These are phyloP conservation scores for Fusarium sambucinum DNA, from an alignment of 2,329 filamentous ascomycete genomes.

Conservation along the genomic window DNA sequence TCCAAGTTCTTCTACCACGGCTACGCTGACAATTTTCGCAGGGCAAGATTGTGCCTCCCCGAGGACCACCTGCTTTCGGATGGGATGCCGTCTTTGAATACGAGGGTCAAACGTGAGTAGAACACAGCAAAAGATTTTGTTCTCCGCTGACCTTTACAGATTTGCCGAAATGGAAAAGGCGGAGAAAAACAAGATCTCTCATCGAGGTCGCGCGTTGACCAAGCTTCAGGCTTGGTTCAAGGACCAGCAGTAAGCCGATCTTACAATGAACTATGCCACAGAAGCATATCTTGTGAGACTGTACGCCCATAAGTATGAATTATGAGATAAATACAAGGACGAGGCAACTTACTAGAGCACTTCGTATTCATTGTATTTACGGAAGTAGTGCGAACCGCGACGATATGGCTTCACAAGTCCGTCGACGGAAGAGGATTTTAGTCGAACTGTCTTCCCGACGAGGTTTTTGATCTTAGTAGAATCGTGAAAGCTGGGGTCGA, in stretches of 20 bases:
- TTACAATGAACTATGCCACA: neutral
- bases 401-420: slow-evolving; percentile 78
- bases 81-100: slow-evolving; percentile 99
- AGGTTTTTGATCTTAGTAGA: slow-evolving; percentile 72
- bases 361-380: slow-evolving; percentile 82
- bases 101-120: slow-evolving; percentile 79
- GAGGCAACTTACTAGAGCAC: slow-evolving; percentile 71
- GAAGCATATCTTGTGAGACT: slow-evolving; percentile 40
- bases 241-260: slow-evolving; percentile 48
- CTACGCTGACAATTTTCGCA: slow-evolving; percentile 40
- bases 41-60: slow-evolving; percentile 84
- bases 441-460: slow-evolving; percentile 61
- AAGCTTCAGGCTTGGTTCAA: slow-evolving; percentile 88
- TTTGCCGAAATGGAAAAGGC: slow-evolving; percentile 94
- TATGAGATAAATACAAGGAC: neutral
- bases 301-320: slow-evolving; percentile 13
- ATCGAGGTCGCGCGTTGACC: slow-evolving; percentile 86
- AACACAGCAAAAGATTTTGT: neutral
- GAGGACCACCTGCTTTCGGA: slow-evolving; percentile 85
- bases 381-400: slow-evolving; percentile 74
- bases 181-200: slow-evolving; percentile 92
- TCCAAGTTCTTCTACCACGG: neutral
- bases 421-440: slow-evolving; percentile 54
- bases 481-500: slow-evolving; percentile 86
- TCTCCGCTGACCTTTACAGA: slow-evolving; percentile 53